Conservation (phyloP, 352 stramenopile genomes). For the Phytophthora tentaculata region DNA sequence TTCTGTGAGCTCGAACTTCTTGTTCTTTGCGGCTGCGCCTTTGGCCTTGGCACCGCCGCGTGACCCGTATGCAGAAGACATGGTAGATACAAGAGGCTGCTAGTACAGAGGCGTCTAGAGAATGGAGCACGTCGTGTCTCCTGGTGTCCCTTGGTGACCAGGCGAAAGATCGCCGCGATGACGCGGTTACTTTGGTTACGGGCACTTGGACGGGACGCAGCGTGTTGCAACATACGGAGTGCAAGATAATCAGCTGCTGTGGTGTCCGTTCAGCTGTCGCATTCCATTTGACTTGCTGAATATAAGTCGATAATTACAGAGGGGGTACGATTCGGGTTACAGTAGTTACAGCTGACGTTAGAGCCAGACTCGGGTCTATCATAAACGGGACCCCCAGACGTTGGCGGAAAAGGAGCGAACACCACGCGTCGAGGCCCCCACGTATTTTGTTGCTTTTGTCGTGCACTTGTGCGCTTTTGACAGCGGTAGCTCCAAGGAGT, state of each 20-base stretch:
- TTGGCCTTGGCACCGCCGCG: slow-evolving; percentile 73
- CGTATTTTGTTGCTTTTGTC: slow-evolving; percentile 20
- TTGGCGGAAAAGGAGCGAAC: slow-evolving; percentile 9
- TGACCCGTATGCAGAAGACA: slow-evolving; percentile 76
- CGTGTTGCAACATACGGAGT: slow-evolving; percentile 1
- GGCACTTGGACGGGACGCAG: neutral
- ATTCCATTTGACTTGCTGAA: neutral
- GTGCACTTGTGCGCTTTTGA: slow-evolving; percentile 19
- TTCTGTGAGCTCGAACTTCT: slow-evolving; percentile 90
- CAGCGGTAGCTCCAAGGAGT: neutral
- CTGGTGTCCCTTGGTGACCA: slow-evolving; percentile 20
- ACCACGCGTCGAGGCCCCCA: slow-evolving; percentile 8
- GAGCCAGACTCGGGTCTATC: slow-evolving; percentile 15
- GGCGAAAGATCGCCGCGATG: slow-evolving; percentile 24
- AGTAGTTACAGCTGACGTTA: neutral
- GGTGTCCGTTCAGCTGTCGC: slow-evolving; percentile 15
- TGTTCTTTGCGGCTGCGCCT: slow-evolving; percentile 74
- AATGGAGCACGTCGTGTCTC: slow-evolving; percentile 2
- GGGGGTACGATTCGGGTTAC: slow-evolving; percentile 2
- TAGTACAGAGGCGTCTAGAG: neutral
- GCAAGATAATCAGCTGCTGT: slow-evolving; percentile 4
- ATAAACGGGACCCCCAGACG: slow-evolving; percentile 5
- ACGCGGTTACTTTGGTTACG: neutral
- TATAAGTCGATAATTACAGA: neutral
- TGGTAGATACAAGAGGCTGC: slow-evolving; percentile 20